Percentiles rank a stretch among this genome's conserved stretches.
Conservation (phyloP, 441 rosid species). For the Gossypium trilobum region DNA sequence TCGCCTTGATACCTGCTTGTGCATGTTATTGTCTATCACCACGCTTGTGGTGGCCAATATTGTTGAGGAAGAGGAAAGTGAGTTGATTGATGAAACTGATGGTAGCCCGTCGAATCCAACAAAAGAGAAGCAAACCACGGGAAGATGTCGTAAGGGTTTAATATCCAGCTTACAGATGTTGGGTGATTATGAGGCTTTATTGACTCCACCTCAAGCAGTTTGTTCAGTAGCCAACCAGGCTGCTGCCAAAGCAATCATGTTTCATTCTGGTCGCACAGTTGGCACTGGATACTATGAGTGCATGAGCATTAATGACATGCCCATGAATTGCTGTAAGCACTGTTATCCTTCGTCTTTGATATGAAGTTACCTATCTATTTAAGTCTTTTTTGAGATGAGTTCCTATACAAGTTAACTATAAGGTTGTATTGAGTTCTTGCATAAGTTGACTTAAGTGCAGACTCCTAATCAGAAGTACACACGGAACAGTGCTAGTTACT, state of each 20-base stretch:
- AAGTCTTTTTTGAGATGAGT: not conserved
- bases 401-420: not conserved
- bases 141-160: slow-evolving; percentile 58
- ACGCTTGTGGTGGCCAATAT: slow-evolving; percentile 70
- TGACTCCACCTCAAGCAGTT: slow-evolving; percentile 65
- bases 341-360: slow-evolving; percentile 5
- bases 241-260: slow-evolving; percentile 75
- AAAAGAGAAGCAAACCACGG: slow-evolving; percentile 42
- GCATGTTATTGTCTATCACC: slow-evolving; percentile 73
- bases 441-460: not conserved
- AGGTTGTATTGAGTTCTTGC: not conserved
- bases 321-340: slow-evolving; percentile 65
- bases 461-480: not conserved
- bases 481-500: not conserved
- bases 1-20: slow-evolving; percentile 70
- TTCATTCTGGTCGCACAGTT: slow-evolving; percentile 48
- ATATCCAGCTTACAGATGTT: slow-evolving; percentile 71
- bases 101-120: slow-evolving; percentile 33
- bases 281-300: slow-evolving; percentile 58
- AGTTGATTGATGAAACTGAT: slow-evolving; percentile 47
- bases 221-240: slow-evolving; percentile 82
- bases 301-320: slow-evolving; percentile 67
- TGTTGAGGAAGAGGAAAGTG: slow-evolving; percentile 89
- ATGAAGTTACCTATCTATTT: not conserved
- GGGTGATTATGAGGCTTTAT: slow-evolving; percentile 72